Base-by-base conservation (phyloP, 805 yeast species). In the Tetrapisispora nanseiensis region DNA sequence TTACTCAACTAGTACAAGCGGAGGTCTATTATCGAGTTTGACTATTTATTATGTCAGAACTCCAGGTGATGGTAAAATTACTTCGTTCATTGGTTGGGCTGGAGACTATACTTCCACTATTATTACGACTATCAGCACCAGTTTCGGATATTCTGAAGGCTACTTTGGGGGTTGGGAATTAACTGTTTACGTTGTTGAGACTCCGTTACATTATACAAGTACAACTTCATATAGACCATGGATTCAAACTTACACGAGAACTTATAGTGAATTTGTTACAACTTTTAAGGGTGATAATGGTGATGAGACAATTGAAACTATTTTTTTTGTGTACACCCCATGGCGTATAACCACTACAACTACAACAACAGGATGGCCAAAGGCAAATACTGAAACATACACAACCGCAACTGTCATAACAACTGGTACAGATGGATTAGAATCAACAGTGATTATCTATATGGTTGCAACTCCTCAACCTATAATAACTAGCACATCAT, bases 31-130 rank as follows among this genome's bases (percentile, higher is more conserved):
- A 20, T 33, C 35, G 2, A 10, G 11, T 9, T 12, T 33, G 5
- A 37, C 40, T 6, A 29, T 22, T 3, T 37, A 28, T 16, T 37
- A 28, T 37, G 13, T 37, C 4, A 3, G 15, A 20, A 37, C 39
- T 6, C 39, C 39, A 13, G 19, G n/a, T 3, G 15, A 19, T 28
- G 22, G 12, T 3, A 4, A 7, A 28, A 8, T n/a, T 3, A 20
- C 26, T 8, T 37, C 39, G 6, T 37, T n/a, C n/a, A 21, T 37
- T 10, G 20, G 27, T 15, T 37, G 39, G 39, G 39, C n/a, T 27
- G 33, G 33, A 10, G 26, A 27, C 9, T 27, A 37, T 10, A 37
- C 39, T 2, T 27, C 33, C 3, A 37, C 39, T 13, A 23, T 37
- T 19, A 20, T 20, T n/a, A 37, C 33, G 15, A 15, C 18, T 4